Evolutionary conservation across 2,329 filamentous ascomycete genomes (phyloP).

Genomic region (Neophaeococcomyces mojaviensis): DNA sequence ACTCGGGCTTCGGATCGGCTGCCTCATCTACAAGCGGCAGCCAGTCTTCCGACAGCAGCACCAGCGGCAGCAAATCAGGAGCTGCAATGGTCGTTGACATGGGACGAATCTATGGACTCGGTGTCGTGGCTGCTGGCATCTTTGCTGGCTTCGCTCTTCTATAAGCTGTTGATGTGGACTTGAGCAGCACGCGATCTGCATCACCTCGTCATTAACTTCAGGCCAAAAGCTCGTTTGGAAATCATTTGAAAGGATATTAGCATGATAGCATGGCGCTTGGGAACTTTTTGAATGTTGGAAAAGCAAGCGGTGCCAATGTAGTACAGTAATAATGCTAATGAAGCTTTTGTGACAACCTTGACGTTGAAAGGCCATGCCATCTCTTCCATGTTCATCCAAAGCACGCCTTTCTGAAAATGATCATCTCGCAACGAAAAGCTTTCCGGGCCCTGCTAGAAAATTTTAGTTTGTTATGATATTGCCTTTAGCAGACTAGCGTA

Average conservation of each 20-base stretch:
- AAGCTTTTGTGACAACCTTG: neutral
- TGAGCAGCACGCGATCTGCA: neutral
- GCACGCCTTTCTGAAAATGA: no score
- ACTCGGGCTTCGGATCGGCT: slow-evolving; percentile 37
- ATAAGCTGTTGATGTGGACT: slow-evolving; percentile 32
- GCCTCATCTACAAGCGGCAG: slow-evolving; percentile 24
- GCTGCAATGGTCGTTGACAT: slow-evolving; percentile 41
- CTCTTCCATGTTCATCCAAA: no score
- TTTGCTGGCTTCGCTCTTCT: slow-evolving; percentile 51
- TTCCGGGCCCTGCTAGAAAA: no score
- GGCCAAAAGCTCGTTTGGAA: slow-evolving; percentile 3
- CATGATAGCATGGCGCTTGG: slow-evolving; percentile 5
- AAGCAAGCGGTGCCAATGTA: neutral
- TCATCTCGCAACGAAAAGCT: no score
- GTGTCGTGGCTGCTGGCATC: slow-evolving; percentile 47
- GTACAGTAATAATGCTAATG: slow-evolving; percentile 1
- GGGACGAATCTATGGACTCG: slow-evolving; percentile 50
- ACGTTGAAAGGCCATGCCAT: no score
- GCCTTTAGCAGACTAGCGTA: no score
- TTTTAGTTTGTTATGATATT: no score
- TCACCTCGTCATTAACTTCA: neutral
- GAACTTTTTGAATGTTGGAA: neutral
- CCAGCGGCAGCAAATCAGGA: slow-evolving; percentile 27
- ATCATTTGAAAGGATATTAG: slow-evolving; percentile 10
- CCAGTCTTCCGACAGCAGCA: slow-evolving; percentile 6